A percentile compares a stretch with the other conserved stretches of the same genome.
These are phyloP conservation scores for Hyphopichia buzzinii DNA, from an alignment of 1,139 yeast genomes.

Conservation along the genomic window DNA sequence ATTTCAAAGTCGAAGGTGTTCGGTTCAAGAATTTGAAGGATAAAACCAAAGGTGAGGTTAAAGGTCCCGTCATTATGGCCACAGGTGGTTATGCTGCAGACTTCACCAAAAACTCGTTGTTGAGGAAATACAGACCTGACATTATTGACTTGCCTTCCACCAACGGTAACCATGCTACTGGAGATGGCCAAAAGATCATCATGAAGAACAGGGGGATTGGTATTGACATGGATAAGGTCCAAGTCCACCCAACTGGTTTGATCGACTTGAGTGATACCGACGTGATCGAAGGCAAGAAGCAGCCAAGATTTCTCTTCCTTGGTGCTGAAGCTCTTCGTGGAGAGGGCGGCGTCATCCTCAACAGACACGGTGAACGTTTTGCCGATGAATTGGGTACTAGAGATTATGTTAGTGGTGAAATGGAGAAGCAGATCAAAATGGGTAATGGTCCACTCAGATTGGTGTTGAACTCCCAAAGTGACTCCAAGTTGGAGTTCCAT, in stretches of 20 bases:
- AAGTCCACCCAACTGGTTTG: conserved; percentile 82
- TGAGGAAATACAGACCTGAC: conserved; percentile 60
- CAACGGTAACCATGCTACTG: conserved; percentile 72
- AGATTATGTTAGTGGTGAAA: conserved; percentile 64
- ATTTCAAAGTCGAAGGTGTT: conserved; percentile 43
- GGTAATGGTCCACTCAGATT: conserved; percentile 54
- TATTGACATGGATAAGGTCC: conserved; percentile 74
- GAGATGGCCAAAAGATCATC: conserved; percentile 69
- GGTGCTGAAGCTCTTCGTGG: conserved; percentile 82
- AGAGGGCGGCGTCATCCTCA: conserved; percentile 69
- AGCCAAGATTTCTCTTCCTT: conserved; percentile 57
- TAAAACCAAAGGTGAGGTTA: conserved; percentile 29
- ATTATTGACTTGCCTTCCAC: conserved; percentile 65
- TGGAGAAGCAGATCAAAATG: conserved; percentile 43
- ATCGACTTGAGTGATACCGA: conserved; percentile 61
- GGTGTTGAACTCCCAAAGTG: conserved; percentile 44
- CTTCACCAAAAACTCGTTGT: conserved; percentile 50
- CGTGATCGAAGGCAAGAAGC: conserved; percentile 35
- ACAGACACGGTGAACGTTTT: conserved; percentile 63
- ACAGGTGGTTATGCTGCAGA: conserved; percentile 79
- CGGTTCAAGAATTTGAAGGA: conserved; percentile 41
- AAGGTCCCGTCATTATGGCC: conserved; percentile 67
- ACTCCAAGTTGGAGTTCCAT: conserved; percentile 50
- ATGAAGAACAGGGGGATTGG: conserved; percentile 59
- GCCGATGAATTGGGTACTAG: conserved; percentile 71